These are phyloP conservation scores for Earliella scabrosa DNA, from an alignment of 1,284 basidiomycete species.

Conservation along the genomic window DNA sequence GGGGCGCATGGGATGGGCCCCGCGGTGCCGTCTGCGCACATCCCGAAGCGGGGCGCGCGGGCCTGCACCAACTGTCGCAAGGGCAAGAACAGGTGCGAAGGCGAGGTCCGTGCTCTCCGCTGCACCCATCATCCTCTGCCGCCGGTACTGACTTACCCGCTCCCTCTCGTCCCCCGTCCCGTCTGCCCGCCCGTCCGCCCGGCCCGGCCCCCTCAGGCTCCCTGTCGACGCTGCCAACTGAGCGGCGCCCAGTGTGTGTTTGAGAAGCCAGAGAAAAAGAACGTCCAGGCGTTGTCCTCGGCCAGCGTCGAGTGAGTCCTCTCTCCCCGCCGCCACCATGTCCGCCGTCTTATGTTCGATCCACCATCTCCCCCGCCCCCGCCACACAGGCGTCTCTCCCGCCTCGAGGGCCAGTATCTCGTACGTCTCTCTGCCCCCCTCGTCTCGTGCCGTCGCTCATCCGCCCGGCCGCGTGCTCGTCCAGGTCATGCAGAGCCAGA, in stretches of 20 bases:
- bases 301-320: constrained; percentile 74
- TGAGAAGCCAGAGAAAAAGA: constrained; percentile 91
- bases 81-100: constrained; percentile 93
- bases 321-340: constrained; percentile 18
- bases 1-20: constrained; percentile 24
- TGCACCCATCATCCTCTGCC: constrained; percentile 26
- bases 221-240: constrained; percentile 87
- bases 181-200: constrained; percentile 61
- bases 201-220: constrained; percentile 73
- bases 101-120: constrained; percentile 58
- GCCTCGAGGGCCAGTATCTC: constrained; percentile 83
- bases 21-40: constrained; percentile 47
- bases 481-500: constrained; percentile 87
- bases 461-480: neutral
- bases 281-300: constrained; percentile 56
- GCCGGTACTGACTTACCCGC: constrained; percentile 36
- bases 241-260: constrained; percentile 87
- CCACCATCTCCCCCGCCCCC: constrained; percentile 22
- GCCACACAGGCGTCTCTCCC: constrained; percentile 71
- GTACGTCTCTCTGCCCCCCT: constrained; percentile 43
- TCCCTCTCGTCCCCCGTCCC: constrained; percentile 5
- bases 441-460: neutral
- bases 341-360: constrained; percentile 22
- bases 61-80: constrained; percentile 85
- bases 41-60: constrained; percentile 79